These are phyloP conservation scores for Balakata baccata DNA, from an alignment of 345 rosid species.

Conservation along the genomic window DNA sequence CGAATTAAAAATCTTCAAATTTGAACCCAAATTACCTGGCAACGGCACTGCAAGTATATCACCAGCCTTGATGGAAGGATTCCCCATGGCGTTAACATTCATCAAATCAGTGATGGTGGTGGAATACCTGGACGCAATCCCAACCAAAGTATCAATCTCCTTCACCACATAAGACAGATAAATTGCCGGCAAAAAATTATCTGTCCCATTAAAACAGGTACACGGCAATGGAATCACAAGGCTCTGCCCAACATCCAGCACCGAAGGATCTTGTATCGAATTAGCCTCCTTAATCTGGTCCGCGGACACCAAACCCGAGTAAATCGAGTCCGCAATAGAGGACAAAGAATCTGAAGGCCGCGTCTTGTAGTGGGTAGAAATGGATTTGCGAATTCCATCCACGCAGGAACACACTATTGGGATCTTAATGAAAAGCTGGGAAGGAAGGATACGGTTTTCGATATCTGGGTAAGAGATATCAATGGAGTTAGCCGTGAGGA, in stretches of 20 bases:
- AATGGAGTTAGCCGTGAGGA: conserved; percentile 79
- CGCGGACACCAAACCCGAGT: conserved; percentile 76
- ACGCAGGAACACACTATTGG: conserved; percentile 83
- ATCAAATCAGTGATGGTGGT: conserved; percentile 86
- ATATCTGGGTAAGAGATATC: conserved; percentile 89
- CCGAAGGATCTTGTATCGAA: conserved; percentile 57
- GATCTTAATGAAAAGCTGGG: conserved; percentile 71
- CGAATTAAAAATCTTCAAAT: neutral
- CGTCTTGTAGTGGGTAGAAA: conserved; percentile 72
- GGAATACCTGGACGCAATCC: conserved; percentile 61
- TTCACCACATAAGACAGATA: conserved; percentile 81
- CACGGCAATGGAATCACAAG: conserved; percentile 86
- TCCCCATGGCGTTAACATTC: conserved; percentile 94
- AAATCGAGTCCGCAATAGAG: conserved; percentile 60
- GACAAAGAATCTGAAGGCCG: conserved; percentile 72
- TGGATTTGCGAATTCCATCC: conserved; percentile 83
- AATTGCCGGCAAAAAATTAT: conserved; percentile 72
- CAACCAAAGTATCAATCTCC: conserved; percentile 58
- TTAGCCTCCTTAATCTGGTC: conserved; percentile 90
- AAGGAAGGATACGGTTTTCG: conserved; percentile 87
- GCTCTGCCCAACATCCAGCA: conserved; percentile 66
- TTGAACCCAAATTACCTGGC: conserved; percentile 43
- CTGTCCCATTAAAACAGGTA: conserved; percentile 87
- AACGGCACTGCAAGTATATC: conserved; percentile 87
- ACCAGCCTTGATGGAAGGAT: conserved; percentile 55